Base-by-base conservation (phyloP, 129 eudicot genomes). In the Lactuca saligna region DNA sequence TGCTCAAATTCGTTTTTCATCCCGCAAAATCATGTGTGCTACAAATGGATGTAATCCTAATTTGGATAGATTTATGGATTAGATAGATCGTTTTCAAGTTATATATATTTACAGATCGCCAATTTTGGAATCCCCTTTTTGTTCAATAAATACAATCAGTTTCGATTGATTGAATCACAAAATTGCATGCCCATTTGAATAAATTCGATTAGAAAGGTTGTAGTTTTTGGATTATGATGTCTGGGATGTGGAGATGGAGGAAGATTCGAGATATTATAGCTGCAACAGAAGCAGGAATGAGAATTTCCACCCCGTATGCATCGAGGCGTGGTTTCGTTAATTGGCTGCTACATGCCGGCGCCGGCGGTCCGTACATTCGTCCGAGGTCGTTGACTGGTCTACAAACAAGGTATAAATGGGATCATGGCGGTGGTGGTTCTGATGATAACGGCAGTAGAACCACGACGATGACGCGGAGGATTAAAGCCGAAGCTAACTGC, bases 401-500 rank as follows among this genome's bases (percentile, higher is more conserved):
- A 54, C 97, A 91, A 56, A 75, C 75, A 44, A 74, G 96, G 77
- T 80, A 80, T 53, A 91, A 87, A 74, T 91, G 87, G 95, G 82
- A 82, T 75, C 82, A 78, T 7, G 79, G 85, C 25, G 86, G 82
- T 39, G 65, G 76, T 34, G 76, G 78, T 35, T 79, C 74, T 33
- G 82, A 69, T 16, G 80, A 69, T 35, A 11, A 54, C 38, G 78
- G 72, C n/a, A 33, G 68, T 11, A 60, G 48, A 14, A 71, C 68
- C 2, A 34, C 59, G 33, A 32, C 51, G 51, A 39, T 59, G 15
- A 79, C 83, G 17, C 87, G 97, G 37, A 75, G 86, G 66, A 81
- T 92, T 75, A 92, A 80, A 83, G 96, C 96, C 29, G 96, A 86
- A 69, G 95, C 91, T 39, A 86, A 92, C 59, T 92, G 98, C 73